Percentiles rank a stretch among this genome's conserved stretches.
Conservation (phyloP, 148 eudicot species). For the Dianthus caryophyllus region DNA sequence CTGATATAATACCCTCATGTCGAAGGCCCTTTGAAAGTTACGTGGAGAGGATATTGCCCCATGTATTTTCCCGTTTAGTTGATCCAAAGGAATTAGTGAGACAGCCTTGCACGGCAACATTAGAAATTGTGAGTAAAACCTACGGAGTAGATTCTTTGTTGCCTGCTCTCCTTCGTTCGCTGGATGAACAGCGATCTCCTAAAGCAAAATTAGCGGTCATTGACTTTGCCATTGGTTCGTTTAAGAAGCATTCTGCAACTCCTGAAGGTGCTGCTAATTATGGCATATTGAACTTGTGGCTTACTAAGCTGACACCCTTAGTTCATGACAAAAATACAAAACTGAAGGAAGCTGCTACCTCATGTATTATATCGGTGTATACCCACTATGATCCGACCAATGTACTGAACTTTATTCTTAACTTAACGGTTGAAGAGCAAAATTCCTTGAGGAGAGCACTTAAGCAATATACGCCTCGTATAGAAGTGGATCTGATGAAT, state of each 20-base stretch:
- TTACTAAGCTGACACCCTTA: conserved; percentile 83
- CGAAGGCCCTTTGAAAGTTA: conserved; percentile 92
- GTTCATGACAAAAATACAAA: conserved; percentile 91
- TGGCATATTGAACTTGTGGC: conserved; percentile 92
- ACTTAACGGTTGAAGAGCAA: conserved; percentile 91
- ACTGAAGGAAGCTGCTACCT: conserved; percentile 83
- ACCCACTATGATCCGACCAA: conserved; percentile 77
- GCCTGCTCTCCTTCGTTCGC: conserved; percentile 93
- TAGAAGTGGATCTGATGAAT: conserved; percentile 96
- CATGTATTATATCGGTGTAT: conserved; percentile 88
- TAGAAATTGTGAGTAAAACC: conserved; percentile 82
- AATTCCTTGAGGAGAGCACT: conserved; percentile 91
- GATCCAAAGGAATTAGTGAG: conserved; percentile 95
- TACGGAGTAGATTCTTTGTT: conserved; percentile 89
- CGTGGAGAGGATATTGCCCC: conserved; percentile 94
- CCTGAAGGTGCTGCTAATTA: conserved; percentile 73
- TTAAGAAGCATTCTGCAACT: conserved; percentile 69
- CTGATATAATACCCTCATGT: conserved; percentile 90
- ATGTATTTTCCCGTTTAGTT: conserved; percentile 83
- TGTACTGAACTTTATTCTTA: conserved; percentile 77
- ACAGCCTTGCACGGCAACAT: conserved; percentile 80
- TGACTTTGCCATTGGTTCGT: conserved; percentile 85
- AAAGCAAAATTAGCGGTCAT: conserved; percentile 97
- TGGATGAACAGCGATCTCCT: conserved; percentile 97
- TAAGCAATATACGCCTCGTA: conserved; percentile 94